Percentiles rank a stretch among this genome's conserved stretches.
Evolutionary conservation across 2,329 filamentous ascomycete species (phyloP).

Genomic region (Trichoderma atrobrunneum): DNA sequence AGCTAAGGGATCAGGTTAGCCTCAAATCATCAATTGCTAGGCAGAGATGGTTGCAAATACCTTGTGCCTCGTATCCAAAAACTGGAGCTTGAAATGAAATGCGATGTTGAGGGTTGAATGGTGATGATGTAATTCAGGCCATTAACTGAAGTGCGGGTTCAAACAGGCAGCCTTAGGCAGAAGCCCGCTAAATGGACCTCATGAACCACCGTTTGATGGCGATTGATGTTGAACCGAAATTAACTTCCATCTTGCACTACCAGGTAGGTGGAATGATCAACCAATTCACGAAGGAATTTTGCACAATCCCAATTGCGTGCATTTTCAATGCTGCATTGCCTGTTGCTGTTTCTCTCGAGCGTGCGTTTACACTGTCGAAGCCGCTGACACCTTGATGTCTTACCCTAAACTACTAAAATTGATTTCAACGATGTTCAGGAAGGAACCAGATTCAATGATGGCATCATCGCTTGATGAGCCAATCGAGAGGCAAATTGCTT

Average conservation of each 20-base stretch:
- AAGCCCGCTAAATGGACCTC: background rate
- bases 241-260: background rate
- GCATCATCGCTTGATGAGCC: background rate
- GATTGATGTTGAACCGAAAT: background rate
- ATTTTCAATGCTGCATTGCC: background rate
- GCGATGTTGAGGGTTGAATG: background rate
- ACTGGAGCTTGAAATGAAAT: background rate
- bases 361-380: background rate
- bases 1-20: background rate
- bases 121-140: background rate
- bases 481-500: background rate
- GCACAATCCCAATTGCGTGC: background rate
- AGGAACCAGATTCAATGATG: background rate
- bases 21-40: background rate
- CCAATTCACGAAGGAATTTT: too few species aligned
- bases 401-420: background rate
- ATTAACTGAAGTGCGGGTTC: background rate
- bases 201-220: background rate
- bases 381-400: background rate
- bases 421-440: background rate
- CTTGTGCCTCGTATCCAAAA: background rate
- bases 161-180: background rate
- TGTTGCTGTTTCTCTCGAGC: background rate
- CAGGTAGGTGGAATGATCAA: background rate
- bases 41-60: background rate